A percentile compares a stretch with the other conserved stretches of the same genome.
phyloP scores from a whole-genome alignment of 1,284 basidiomycete species.

The Wolfiporia cocos region DNA sequence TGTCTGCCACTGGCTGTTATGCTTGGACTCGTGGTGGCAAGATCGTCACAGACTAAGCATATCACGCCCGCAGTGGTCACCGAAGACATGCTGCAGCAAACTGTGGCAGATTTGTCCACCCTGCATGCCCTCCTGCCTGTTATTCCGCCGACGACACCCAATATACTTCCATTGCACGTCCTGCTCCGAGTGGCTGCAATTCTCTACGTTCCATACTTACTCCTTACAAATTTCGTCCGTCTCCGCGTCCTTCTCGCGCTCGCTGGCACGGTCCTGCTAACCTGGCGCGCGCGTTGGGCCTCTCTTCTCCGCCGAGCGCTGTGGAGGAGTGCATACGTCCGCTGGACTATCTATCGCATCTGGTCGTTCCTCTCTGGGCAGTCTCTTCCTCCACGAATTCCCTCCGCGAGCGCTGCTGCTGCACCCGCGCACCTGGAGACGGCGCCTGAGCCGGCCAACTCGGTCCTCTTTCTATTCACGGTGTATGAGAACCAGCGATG shows the following conservation, averaged over 20 bases:
- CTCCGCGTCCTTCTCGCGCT: conserved; percentile 55
- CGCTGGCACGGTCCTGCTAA: conserved; percentile 51
- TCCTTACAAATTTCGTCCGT: conserved; percentile 48
- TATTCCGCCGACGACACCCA: conserved; percentile 11
- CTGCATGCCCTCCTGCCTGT: conserved; percentile 47
- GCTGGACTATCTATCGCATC: conserved; percentile 46
- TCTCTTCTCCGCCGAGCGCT: conserved; percentile 45
- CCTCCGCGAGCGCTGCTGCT: conserved; percentile 20
- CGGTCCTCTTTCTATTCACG: conserved; percentile 77
- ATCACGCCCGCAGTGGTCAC: conserved; percentile 38
- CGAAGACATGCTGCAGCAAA: conserved; percentile 54
- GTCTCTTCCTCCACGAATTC: conserved; percentile 34
- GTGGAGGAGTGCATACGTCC: conserved; percentile 61
- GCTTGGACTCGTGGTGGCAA: conserved; percentile 27
- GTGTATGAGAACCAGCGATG: conserved; percentile 94
- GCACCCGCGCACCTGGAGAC: conserved; percentile 22
- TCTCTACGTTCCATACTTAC: conserved; percentile 55
- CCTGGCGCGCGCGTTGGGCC: conserved; percentile 63
- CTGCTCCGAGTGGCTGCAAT: conserved; percentile 43
- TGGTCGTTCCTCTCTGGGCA: conserved; percentile 48
- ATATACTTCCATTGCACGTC: conserved; percentile 23
- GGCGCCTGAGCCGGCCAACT: conserved; percentile 14
- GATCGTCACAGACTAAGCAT: conserved; percentile 22
- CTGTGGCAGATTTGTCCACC: conserved; percentile 47
- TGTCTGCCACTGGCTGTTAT: conserved; percentile 36